Conservation (phyloP, 2,329 filamentous ascomycete species). For the Thelonectria discophora region DNA sequence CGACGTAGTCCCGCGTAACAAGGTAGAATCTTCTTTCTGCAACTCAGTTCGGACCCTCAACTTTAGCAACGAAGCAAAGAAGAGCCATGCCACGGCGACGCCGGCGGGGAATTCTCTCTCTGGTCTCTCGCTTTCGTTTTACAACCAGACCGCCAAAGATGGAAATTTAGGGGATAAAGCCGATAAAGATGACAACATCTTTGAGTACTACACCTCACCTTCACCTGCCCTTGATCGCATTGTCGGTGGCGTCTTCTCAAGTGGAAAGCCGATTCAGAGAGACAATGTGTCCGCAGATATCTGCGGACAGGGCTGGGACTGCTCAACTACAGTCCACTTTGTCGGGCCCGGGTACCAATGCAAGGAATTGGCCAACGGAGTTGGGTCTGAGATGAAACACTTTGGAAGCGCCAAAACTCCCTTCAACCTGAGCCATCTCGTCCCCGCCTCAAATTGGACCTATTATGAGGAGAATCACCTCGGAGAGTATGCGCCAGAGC, state of each 20-base stretch:
- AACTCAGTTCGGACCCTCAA: conserved; percentile 13
- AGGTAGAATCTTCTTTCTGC: neutral
- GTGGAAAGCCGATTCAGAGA: neutral
- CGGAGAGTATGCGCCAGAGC: conserved; percentile 7
- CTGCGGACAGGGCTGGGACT: conserved; percentile 12
- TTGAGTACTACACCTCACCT: conserved; percentile 4
- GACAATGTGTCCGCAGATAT: conserved; percentile 1
- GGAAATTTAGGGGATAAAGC: neutral
- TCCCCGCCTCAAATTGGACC: conserved; percentile 1
- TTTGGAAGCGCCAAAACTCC: neutral
- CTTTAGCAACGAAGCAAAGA: conserved; percentile 3
- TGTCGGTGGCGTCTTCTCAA: neutral
- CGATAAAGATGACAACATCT: neutral
- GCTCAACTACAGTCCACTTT: conserved; percentile 4
- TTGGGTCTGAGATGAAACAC: neutral
- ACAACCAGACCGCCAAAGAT: neutral
- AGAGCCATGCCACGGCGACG: conserved; percentile 17
- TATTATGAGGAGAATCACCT: neutral
- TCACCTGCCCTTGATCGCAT: neutral
- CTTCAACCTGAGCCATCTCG: neutral
- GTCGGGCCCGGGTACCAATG: conserved; percentile 10
- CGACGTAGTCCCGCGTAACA: neutral
- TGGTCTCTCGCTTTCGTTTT: neutral
- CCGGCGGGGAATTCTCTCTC: neutral
- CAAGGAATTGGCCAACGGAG: neutral